Percentiles rank a stretch among this genome's conserved stretches.
Conservation (phyloP, 768 basidiomycete species). For the Suillus paluster region DNA sequence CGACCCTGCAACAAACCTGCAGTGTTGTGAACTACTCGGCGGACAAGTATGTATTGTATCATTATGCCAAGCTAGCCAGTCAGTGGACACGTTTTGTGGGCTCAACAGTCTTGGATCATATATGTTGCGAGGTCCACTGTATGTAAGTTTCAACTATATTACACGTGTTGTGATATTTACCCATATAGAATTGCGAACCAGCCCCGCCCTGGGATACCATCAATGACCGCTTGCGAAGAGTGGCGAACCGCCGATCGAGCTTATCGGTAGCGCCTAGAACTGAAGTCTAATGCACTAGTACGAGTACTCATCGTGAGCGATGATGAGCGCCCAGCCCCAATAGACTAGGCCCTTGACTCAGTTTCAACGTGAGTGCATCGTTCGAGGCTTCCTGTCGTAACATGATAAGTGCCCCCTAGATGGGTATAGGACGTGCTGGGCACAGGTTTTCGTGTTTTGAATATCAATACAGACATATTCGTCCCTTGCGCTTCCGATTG, state of each 20-base stretch:
- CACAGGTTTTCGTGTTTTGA: neutral
- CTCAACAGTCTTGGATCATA: neutral
- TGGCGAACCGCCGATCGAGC: neutral
- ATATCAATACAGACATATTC: neutral
- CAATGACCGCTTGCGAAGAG: slow-evolving; percentile 4
- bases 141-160: neutral
- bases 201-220: neutral
- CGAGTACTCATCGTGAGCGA: neutral
- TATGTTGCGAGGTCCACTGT: neutral
- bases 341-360: neutral
- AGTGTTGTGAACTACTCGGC: neutral
- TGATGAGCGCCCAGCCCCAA: neutral
- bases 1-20: neutral
- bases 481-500: neutral
- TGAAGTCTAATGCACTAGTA: neutral
- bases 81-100: neutral
- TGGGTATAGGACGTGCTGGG: neutral
- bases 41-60: no score
- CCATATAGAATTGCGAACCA: neutral
- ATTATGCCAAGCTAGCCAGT: neutral
- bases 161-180: neutral
- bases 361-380: neutral
- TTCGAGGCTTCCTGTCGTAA: neutral
- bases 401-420: neutral
- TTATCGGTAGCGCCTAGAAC: neutral